Conservation (phyloP, 1,139 yeast genomes). For the Arxiozyma bovina region DNA sequence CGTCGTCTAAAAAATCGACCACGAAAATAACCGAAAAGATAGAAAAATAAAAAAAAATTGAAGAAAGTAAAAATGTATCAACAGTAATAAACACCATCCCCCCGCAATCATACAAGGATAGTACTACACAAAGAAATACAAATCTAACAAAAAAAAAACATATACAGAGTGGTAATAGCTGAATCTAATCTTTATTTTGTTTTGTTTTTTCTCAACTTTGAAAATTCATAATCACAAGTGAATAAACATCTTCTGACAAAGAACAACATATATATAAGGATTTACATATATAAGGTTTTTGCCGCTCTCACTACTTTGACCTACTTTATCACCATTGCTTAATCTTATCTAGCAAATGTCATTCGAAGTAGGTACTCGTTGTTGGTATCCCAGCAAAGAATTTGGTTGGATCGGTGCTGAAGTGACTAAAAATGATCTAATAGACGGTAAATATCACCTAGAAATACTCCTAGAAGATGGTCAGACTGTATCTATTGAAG, state of each 20-base stretch:
- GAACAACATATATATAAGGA: neutral
- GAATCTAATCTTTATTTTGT: neutral
- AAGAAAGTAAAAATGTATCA: no score
- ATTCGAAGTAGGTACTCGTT: constrained; percentile 43
- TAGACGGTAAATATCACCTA: constrained; percentile 46
- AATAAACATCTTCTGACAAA: neutral
- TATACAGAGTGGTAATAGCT: neutral
- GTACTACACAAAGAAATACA: no score
- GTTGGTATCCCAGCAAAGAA: constrained; percentile 89
- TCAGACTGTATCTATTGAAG: constrained; percentile 45
- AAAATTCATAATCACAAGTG: neutral
- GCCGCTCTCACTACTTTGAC: neutral
- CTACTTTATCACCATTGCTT: neutral
- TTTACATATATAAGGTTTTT: neutral
- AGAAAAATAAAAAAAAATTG: no score
- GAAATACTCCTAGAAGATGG: constrained; percentile 58
- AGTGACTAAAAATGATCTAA: constrained; percentile 48
- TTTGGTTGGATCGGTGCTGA: constrained; percentile 91
- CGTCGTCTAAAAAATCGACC: no score
- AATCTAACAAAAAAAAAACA: no score
- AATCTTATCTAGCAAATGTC: constrained; percentile 9
- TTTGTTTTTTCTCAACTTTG: neutral
- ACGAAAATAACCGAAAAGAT: no score
- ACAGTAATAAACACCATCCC: no score
- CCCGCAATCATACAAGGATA: no score